Evolutionary conservation across 2,329 filamentous ascomycete species (phyloP), one percentile per base, ranked within the genome.

Genomic region (Nothophoma quercina): DNA sequence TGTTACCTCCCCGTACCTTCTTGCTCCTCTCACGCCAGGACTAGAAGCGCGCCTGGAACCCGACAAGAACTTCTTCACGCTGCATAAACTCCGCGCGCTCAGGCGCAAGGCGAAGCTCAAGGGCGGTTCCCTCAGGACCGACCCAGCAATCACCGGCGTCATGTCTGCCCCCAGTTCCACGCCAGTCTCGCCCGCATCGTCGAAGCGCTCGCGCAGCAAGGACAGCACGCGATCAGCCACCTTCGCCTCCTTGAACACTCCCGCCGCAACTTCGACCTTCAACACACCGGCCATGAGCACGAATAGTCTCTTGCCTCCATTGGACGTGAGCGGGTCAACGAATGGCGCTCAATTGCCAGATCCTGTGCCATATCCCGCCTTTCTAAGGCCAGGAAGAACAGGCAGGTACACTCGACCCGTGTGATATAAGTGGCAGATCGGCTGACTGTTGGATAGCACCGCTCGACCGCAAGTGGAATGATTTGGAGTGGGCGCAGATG

Each of bases 401-500:
- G 81, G 83, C 81, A 76, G 56, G 80, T 72, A 49, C 55, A 58
- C 59, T 72, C 47, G 78, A 79, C 56, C 52, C 36, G 33, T 42
- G 47, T 41, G 51, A 49, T 33, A 23, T 19, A 43, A 28, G 29
- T 10, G 19, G 39, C 48, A 33, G 21, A 32, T 25, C 48, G 49
- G 55, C 59, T 64, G 45, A 61, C 59, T 30, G 18, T n/a, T 21
- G 25, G 29, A 40, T 33, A 46, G 41, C 25, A 13, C 64, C 86
- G 49, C 78, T 88, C 41, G 77, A 81, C 53, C 71, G 77, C 50
- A 87, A 85, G 65, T 89, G 88, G 68, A 75, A 80, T 51, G 82
- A 86, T 53, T 76, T 89, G 34, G 80, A 86, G 75, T 83, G 81
- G 82, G 76, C 83, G 63, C 81, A 88, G 73, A 76, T 82, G 47